These are phyloP conservation scores for Musa beccarii DNA, from an alignment of 176 grass and related monocot species.

Conservation along the genomic window DNA sequence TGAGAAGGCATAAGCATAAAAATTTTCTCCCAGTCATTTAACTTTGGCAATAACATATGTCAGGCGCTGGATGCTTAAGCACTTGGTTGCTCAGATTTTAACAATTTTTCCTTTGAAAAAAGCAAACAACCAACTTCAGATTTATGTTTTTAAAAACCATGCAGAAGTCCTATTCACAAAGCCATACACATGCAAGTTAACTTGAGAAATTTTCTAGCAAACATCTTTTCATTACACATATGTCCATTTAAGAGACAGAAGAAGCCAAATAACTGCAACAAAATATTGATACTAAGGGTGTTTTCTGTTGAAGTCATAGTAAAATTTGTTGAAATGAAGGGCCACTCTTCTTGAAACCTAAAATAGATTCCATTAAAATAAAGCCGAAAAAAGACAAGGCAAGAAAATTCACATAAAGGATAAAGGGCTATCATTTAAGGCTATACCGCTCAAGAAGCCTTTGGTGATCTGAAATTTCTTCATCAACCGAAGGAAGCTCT, in stretches of 20 bases:
- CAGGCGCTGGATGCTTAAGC: too few relatives aligned
- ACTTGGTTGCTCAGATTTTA: too few relatives aligned
- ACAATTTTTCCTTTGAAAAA: too few relatives aligned
- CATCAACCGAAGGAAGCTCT: constrained; percentile 77
- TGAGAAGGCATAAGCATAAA: too few relatives aligned
- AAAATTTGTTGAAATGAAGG: not conserved
- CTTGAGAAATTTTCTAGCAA: too few relatives aligned
- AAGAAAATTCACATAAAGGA: not conserved
- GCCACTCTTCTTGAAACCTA: not conserved
- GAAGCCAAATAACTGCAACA: not conserved
- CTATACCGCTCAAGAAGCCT: constrained; percentile 76
- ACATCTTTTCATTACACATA: too few relatives aligned
- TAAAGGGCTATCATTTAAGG: not conserved
- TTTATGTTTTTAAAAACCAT: too few relatives aligned
- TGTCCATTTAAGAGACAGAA: not conserved
- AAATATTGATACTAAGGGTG: not conserved
- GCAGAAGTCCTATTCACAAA: not conserved
- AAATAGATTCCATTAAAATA: not conserved
- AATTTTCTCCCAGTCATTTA: too few relatives aligned
- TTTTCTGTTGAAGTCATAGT: not conserved
- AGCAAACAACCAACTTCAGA: too few relatives aligned
- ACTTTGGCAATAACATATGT: too few relatives aligned
- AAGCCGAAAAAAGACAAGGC: not conserved
- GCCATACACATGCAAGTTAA: not conserved
- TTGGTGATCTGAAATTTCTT: constrained; percentile 83